These are phyloP conservation scores for Candida piceae DNA, from an alignment of 805 yeast species.

Conservation along the genomic window DNA sequence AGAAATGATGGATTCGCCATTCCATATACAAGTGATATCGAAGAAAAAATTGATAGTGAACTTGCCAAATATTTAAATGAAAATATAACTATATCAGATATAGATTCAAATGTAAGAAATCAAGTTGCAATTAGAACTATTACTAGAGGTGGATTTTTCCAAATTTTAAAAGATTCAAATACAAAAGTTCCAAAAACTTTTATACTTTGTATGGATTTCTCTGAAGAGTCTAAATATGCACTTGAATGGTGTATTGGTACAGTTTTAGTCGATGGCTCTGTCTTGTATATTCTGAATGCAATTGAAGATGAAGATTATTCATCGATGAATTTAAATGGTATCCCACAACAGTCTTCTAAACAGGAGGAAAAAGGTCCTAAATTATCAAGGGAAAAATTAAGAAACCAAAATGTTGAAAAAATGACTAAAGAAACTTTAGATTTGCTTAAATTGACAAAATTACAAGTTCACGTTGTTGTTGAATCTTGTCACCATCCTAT, in stretches of 20 bases:
- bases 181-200: conserved; percentile 46
- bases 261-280: conserved; percentile 75
- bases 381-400: conserved; percentile 30
- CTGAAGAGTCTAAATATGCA: conserved; percentile 79
- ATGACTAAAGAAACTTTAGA: conserved; percentile 36
- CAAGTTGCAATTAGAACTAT: conserved; percentile 65
- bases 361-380: conserved; percentile 13
- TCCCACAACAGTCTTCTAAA: conserved; percentile 16
- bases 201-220: conserved; percentile 73
- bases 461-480: conserved; percentile 67
- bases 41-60: conserved; percentile 58
- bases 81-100: conserved; percentile 48
- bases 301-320: conserved; percentile 40
- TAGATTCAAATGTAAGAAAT: conserved; percentile 47
- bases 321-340: conserved; percentile 32
- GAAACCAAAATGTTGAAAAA: conserved; percentile 39
- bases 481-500: conserved; percentile 74
- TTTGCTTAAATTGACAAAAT: conserved; percentile 57
- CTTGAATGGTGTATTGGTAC: conserved; percentile 88
- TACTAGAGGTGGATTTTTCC: conserved; percentile 63
- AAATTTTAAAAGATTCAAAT: conserved; percentile 27
- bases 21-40: conserved; percentile 67
- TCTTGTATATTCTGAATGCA: conserved; percentile 65
- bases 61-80: conserved; percentile 51
- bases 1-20: conserved; percentile 28